phyloP scores from a whole-genome alignment of 2,329 filamentous ascomycete species.

The Cladophialophora chaetospira region DNA sequence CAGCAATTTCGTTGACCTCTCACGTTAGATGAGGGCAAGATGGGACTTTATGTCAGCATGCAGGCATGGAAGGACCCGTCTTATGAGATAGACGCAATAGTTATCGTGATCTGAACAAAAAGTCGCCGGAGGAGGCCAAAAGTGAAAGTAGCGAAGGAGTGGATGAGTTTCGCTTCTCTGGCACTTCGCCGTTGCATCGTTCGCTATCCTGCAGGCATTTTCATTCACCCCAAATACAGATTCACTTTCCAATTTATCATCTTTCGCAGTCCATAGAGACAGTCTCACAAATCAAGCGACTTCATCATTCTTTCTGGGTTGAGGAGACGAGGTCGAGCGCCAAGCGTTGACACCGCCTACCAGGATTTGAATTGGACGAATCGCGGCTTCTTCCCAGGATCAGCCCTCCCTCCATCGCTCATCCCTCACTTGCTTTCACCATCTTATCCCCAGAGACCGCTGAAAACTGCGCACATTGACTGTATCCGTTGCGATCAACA shows the following conservation, averaged over 20 bases:
- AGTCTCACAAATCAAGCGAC: background rate
- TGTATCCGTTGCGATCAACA: slow-evolving; percentile 15
- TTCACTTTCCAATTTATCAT: background rate
- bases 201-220: no score
- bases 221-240: no score
- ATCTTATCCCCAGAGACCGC: slow-evolving; percentile 13
- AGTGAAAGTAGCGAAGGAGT: background rate
- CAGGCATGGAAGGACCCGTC: background rate
- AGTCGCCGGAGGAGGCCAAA: no score
- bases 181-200: no score
- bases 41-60: slow-evolving; percentile 6
- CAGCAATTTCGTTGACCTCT: no score
- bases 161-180: background rate
- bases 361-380: slow-evolving; percentile 31
- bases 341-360: slow-evolving; percentile 11
- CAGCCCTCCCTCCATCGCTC: background rate
- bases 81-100: slow-evolving; percentile 1
- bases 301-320: background rate
- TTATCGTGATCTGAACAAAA: background rate
- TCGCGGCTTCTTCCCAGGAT: slow-evolving; percentile 14
- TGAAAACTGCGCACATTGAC: slow-evolving; percentile 8
- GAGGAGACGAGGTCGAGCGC: slow-evolving; percentile 1
- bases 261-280: no score
- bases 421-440: slow-evolving; percentile 10
- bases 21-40: slow-evolving; percentile 1